A percentile compares a stretch with the other conserved stretches of the same genome.
Evolutionary conservation across 805 yeast genomes (phyloP).

Genomic region (Candida sakaeoensis): DNA sequence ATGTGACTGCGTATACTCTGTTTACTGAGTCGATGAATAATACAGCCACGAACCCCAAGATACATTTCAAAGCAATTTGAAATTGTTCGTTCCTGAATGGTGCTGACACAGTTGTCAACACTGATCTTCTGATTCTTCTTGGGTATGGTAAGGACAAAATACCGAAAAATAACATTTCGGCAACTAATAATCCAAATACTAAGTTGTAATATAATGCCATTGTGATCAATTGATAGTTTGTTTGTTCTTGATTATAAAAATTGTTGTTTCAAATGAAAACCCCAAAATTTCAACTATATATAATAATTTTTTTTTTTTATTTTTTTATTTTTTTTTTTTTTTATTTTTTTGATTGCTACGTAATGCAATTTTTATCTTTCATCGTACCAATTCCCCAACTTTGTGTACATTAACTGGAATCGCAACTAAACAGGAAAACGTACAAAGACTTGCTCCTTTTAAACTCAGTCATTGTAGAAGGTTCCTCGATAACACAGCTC

Average conservation of each 20-base stretch:
- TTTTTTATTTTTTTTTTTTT: too few species aligned
- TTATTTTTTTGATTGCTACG: background rate
- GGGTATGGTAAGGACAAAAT: slow-evolving; percentile 86
- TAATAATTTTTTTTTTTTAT: background rate
- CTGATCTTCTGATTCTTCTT: slow-evolving; percentile 60
- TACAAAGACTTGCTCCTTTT: too few species aligned
- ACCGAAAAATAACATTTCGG: slow-evolving; percentile 77
- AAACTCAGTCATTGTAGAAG: too few species aligned
- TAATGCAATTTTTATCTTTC: background rate
- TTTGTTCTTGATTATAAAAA: background rate
- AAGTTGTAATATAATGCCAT: slow-evolving; percentile 45
- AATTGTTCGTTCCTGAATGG: slow-evolving; percentile 72
- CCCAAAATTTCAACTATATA: background rate
- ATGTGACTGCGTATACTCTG: slow-evolving; percentile 66
- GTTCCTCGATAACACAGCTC: too few species aligned
- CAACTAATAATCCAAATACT: slow-evolving; percentile 71
- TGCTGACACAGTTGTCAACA: slow-evolving; percentile 57
- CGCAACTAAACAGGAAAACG: too few species aligned
- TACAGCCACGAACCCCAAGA: slow-evolving; percentile 77
- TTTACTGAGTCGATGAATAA: slow-evolving; percentile 86
- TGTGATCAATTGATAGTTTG: background rate
- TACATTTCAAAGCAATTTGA: slow-evolving; percentile 74
- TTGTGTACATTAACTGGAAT: background rate
- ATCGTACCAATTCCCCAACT: too few species aligned
- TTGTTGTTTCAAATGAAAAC: background rate